Percentiles rank a stretch among this genome's conserved stretches.
phyloP scores from a whole-genome alignment of 2,329 filamentous ascomycete species.

The Verticillium isaacii region DNA sequence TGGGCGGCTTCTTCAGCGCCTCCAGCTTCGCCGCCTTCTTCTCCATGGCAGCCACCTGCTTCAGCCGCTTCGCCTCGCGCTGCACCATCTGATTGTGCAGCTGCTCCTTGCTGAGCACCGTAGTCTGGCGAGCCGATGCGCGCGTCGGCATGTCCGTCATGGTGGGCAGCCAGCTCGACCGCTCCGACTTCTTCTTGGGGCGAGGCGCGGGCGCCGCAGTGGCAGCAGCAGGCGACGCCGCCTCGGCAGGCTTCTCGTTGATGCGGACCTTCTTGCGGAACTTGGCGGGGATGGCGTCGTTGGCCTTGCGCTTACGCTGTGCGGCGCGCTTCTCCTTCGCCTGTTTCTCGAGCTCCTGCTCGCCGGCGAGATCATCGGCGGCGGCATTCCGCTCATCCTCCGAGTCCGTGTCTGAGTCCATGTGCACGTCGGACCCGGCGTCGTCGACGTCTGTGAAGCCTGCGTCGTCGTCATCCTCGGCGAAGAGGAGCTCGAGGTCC shows the following conservation, averaged over 20 bases:
- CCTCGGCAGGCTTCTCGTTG: conserved; percentile 37
- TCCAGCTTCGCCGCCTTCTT: conserved; percentile 66
- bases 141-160: conserved; percentile 51
- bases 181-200: conserved; percentile 57
- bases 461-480: conserved; percentile 64
- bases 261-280: conserved; percentile 76
- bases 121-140: conserved; percentile 54
- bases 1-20: conserved; percentile 69
- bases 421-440: conserved; percentile 69
- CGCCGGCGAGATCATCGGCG: conserved; percentile 72
- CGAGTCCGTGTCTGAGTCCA: conserved; percentile 81
- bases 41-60: conserved; percentile 65
- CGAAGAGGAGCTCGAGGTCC: conserved; percentile 70
- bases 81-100: conserved; percentile 69
- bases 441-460: conserved; percentile 66
- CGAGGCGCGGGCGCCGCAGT: conserved; percentile 37
- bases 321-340: conserved; percentile 63
- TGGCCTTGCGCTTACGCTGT: conserved; percentile 75
- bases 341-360: conserved; percentile 77
- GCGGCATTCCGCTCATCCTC: conserved; percentile 67
- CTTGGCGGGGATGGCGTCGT: conserved; percentile 66
- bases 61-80: conserved; percentile 64
- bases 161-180: conserved; percentile 53
- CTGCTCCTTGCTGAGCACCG: conserved; percentile 55
- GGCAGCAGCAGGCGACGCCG: conserved; percentile 26